Evolutionary conservation across 768 basidiomycete genomes (phyloP), one percentile per base, ranked within the genome.

Genomic region (Kwoniella newhampshirensis): DNA sequence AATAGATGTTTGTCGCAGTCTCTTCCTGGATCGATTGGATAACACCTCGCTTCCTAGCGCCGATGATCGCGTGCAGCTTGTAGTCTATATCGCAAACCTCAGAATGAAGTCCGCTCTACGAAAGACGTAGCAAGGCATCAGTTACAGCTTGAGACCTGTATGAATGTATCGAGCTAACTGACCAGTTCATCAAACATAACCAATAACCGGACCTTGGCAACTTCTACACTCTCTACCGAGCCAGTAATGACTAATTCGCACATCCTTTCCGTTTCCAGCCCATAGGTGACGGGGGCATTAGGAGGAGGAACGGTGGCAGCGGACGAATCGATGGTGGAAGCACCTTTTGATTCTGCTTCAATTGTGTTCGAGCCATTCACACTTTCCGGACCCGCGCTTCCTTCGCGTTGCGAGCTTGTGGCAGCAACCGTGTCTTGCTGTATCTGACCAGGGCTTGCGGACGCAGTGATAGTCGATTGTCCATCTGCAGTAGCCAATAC

Each of bases 151-250:
- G 7, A 32, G 32, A 6, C 6, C 6, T 32, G 32, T 13, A 6
- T 13, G 13, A 32, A 32, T 32, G 32, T 32, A 32, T 32, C n/a
- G n/a, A n/a, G n/a, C n/a, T n/a, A 18, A 83, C 91, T 66, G 58
- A 93, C 92, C 78, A 97, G 78, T 77, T 97, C 91, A 69, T 98
- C 94, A 64, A 97, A 78, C 85, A 97, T 90, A 57, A 94, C 93
- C 62, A 98, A 79, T 42, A 98, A 77, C 28, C 89, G 84, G 35
- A 96, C 89, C 64, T 91, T 85, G 27, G 94, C 94, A 25, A 93
- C 81, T 67, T 94, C 90, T 18, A 94, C 91, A 35, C 88, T 85
- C 70, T 96, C 90, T 39, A 88, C 87, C 11, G 70, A 60, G 1
- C 94, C 94, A 20, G 89, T 90, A 57, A 98, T 82, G 59, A 93